Percentiles rank a stretch among this genome's conserved stretches.
Evolutionary conservation across 805 yeast genomes (phyloP).

Genomic region (Wickerhamiella galacta): DNA sequence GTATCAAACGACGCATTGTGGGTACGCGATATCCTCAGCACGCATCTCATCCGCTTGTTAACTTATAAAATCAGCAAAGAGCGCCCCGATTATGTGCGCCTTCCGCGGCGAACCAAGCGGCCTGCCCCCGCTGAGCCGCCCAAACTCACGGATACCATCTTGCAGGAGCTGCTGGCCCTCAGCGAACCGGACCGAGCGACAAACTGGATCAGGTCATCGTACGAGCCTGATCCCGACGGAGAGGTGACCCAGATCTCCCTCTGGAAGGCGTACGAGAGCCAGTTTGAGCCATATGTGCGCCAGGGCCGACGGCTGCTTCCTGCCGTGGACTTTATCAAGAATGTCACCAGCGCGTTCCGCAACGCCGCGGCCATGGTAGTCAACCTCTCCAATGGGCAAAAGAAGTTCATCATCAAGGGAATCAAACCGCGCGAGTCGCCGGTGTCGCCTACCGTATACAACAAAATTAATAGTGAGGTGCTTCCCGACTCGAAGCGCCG

Average conservation of each 20-base stretch:
- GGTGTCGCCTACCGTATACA: constrained; percentile 14
- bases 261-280: constrained; percentile 89
- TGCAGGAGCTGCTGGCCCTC: constrained; percentile 42
- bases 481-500: constrained; percentile 6
- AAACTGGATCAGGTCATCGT: constrained; percentile 85
- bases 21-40: constrained; percentile 28
- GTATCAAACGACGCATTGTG: constrained; percentile 3
- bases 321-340: constrained; percentile 92
- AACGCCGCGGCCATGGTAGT: constrained; percentile 89
- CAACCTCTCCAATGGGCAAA: constrained; percentile 42
- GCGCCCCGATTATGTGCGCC: constrained; percentile 23
- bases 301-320: constrained; percentile 47
- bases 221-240: constrained; percentile 57
- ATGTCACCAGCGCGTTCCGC: constrained; percentile 77
- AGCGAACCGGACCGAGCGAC: constrained; percentile 86
- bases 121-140: constrained; percentile 58
- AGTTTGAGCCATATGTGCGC: constrained; percentile 46
- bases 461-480: constrained; percentile 2
- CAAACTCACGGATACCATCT: constrained; percentile 34
- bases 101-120: constrained; percentile 29
- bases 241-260: constrained; percentile 90
- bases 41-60: constrained; percentile 47
- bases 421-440: constrained; percentile 60
- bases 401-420: constrained; percentile 84
- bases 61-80: constrained; percentile 28